Evolutionary conservation across 352 stramenopile genomes (phyloP).

Genomic region (Thraustotheca clavata): DNA sequence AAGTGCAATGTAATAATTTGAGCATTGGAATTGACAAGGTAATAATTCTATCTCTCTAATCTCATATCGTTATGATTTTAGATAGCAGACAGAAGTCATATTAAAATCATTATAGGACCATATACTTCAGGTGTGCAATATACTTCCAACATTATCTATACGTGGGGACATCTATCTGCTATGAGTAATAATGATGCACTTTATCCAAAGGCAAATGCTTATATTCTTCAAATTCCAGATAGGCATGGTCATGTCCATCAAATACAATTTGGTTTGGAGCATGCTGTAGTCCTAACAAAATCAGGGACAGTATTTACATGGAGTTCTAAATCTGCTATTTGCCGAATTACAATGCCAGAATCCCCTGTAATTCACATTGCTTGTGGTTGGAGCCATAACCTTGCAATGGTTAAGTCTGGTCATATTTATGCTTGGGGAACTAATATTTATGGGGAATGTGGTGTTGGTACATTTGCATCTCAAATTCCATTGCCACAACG

Average conservation of each 20-base stretch:
- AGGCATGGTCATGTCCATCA: constrained; percentile 75
- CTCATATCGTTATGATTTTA: not conserved
- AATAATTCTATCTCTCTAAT: not conserved
- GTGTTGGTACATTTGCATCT: not conserved
- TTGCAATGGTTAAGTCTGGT: not conserved
- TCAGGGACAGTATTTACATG: constrained; percentile 76
- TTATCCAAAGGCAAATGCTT: not conserved
- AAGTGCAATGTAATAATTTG: not conserved
- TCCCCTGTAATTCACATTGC: not conserved
- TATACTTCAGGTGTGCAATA: not conserved
- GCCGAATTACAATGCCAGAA: not conserved
- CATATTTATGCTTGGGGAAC: not conserved
- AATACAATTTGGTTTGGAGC: constrained; percentile 44
- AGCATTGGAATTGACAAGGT: not conserved
- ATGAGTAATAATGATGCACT: not conserved
- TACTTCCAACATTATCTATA: not conserved
- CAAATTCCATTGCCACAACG: not conserved
- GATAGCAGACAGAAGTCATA: not conserved
- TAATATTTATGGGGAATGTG: not conserved
- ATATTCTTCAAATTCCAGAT: constrained; percentile 62
- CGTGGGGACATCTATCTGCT: not conserved
- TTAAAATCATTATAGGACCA: not conserved
- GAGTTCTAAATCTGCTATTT: not conserved
- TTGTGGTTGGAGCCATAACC: not conserved
- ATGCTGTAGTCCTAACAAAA: constrained; percentile 45